Base-by-base conservation (phyloP, 2,329 filamentous ascomycete genomes). In the Phialemoniopsis sp. region DNA sequence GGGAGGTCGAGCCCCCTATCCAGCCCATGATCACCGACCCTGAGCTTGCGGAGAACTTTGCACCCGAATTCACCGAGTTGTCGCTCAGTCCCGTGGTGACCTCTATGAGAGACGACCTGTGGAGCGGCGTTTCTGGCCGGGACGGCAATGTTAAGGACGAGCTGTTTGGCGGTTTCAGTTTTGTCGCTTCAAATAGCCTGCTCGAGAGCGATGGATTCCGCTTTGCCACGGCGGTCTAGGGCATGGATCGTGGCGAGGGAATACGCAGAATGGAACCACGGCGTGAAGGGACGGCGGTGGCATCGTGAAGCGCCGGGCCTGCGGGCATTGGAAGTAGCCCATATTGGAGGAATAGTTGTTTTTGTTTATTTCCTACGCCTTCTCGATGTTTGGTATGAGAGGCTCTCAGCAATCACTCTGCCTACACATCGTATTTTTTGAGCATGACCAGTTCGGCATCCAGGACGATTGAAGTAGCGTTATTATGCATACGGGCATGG, bases 1-100 rank as follows among this genome's bases (percentile, higher is more conserved):
- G 91, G 29, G 88, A 96, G 62, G 51, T 95, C 34, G 84, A 87
- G 51, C 87, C 93, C 1, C 93, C 93, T 0, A 97, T 98, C 52
- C 80, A 86, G 57, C 93, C 93, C 13, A 74, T 97, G 54, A 91
- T 98, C 56, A 97, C 93, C 1, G 89, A 98, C 55, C 93, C 93
- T 0, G 90, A 94, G 60, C 73, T 96, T 34, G 93, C 93, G 1
- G 94, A 98, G 76, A 98, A 98, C 66, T 98, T 98, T 64, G 79
- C 87, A 0, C 71, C 73, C n/a, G 89, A 96, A 58, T 98, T 98
- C 59, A 98, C 91, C 0, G 82, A 86, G 40, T 64, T 95, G 46
- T 78, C 87, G 4, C 71, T 97, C 38, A 94, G 87, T 58, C 89
- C 89, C 6, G 72, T 86, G 2, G 57, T 82, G 39, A 64, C 65